Evolutionary conservation across 208 protist species (phyloP).

Genomic region (Herpetomonas tarakana): DNA sequence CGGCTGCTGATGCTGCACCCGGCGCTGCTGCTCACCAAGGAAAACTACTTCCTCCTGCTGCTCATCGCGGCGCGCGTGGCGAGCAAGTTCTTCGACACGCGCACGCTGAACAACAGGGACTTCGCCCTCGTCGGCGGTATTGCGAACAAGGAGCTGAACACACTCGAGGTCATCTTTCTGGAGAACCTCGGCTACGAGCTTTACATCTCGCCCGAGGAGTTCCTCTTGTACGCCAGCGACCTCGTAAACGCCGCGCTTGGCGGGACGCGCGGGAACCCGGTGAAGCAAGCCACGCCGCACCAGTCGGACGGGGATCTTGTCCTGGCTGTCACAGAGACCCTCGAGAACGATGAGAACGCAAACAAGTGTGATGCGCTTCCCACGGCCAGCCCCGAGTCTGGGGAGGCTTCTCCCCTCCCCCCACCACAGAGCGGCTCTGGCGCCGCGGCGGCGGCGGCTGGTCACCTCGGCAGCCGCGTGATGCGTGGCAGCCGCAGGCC

Average conservation of each 20-base stretch:
- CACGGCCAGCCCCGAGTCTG: neutral
- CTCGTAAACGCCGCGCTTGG: constrained; percentile 17
- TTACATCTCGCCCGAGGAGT: constrained; percentile 53
- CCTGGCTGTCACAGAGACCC: neutral
- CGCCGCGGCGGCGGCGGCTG: too few species aligned
- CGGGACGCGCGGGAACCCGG: constrained; percentile 8
- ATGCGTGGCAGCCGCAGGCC: neutral
- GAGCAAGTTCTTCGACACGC: constrained; percentile 75
- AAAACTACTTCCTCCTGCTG: constrained; percentile 70
- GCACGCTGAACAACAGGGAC: constrained; percentile 74
- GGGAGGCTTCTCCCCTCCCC: too few species aligned
- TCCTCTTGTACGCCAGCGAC: constrained; percentile 37
- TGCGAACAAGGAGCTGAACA: constrained; percentile 58
- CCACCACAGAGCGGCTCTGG: neutral
- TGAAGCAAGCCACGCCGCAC: constrained; percentile 7
- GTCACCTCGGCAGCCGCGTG: neutral
- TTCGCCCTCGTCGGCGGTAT: constrained; percentile 65
- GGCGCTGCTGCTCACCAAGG: constrained; percentile 33
- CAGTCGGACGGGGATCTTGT: too few species aligned
- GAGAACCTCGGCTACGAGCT: constrained; percentile 49
- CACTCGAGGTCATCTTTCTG: constrained; percentile 59
- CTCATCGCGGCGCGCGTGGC: constrained; percentile 44
- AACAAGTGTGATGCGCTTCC: neutral
- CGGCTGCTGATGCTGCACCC: constrained; percentile 33
- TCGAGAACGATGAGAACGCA: neutral